These are phyloP conservation scores for Ceratobasidium theobromae DNA, from an alignment of 1,284 basidiomycete genomes.

Conservation along the genomic window DNA sequence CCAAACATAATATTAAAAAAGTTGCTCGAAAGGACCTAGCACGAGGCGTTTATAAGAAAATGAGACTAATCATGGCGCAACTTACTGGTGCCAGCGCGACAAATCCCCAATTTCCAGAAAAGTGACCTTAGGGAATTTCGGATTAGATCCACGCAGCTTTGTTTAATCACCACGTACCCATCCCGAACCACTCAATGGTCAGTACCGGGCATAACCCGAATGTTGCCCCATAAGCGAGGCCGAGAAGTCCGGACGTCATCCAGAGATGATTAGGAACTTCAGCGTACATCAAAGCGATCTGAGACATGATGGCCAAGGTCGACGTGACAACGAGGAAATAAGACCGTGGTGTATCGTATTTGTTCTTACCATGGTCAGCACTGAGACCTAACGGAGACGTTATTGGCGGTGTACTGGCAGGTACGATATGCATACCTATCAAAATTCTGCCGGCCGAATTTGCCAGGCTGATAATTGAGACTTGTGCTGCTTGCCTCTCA, in stretches of 20 bases:
- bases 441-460: slow-evolving; percentile 81
- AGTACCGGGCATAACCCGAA: slow-evolving; percentile 79
- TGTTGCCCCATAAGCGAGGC: slow-evolving; percentile 73
- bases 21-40: slow-evolving; percentile 64
- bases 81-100: slow-evolving; percentile 69
- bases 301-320: slow-evolving; percentile 66
- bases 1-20: slow-evolving; percentile 85
- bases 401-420: neutral
- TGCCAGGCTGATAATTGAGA: slow-evolving; percentile 80
- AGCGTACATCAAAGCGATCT: slow-evolving; percentile 60
- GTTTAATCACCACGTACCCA: slow-evolving; percentile 51
- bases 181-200: slow-evolving; percentile 84
- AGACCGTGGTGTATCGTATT: slow-evolving; percentile 61
- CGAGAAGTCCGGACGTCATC: slow-evolving; percentile 71
- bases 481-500: slow-evolving; percentile 81
- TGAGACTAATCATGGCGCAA: neutral
- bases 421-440: slow-evolving; percentile 55
- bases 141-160: neutral
- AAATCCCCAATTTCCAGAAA: slow-evolving; percentile 86
- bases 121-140: slow-evolving; percentile 55
- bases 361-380: slow-evolving; percentile 70
- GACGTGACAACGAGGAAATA: slow-evolving; percentile 72
- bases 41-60: neutral
- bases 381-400: slow-evolving; percentile 54
- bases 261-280: slow-evolving; percentile 65